phyloP scores from a whole-genome alignment of 768 basidiomycete species.

The Auricularia auricula-judae region DNA sequence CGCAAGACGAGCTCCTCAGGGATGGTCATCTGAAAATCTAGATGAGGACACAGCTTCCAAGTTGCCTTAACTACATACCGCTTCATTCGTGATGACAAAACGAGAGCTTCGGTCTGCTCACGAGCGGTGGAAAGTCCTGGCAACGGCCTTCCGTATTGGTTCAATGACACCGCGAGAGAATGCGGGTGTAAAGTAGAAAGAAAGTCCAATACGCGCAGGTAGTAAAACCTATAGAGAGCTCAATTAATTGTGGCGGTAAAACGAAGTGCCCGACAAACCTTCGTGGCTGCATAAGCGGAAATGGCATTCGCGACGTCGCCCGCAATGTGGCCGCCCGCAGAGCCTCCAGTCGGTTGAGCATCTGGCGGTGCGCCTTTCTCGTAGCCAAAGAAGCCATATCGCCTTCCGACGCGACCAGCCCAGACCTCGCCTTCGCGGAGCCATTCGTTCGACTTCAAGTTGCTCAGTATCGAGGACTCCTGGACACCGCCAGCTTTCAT shows the following conservation, averaged over 20 bases:
- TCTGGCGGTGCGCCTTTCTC: slow-evolving; percentile 32
- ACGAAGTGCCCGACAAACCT: slow-evolving; percentile 36
- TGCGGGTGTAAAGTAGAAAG: slow-evolving; percentile 59
- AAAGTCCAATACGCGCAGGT: slow-evolving; percentile 60
- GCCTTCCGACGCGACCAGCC: slow-evolving; percentile 57
- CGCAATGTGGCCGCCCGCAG: slow-evolving; percentile 32
- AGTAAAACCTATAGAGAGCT: slow-evolving; percentile 45
- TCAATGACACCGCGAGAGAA: slow-evolving; percentile 61
- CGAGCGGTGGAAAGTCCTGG: neutral
- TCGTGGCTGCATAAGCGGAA: slow-evolving; percentile 69
- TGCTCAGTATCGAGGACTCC: slow-evolving; percentile 29
- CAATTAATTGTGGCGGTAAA: slow-evolving; percentile 36
- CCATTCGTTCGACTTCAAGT: slow-evolving; percentile 43
- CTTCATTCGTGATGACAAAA: no score
- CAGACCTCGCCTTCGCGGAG: slow-evolving; percentile 66
- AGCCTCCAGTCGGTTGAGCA: slow-evolving; percentile 12
- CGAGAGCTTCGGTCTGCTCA: neutral
- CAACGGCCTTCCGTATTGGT: slow-evolving; percentile 34
- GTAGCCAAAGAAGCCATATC: slow-evolving; percentile 76
- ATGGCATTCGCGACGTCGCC: slow-evolving; percentile 76
- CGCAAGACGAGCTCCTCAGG: no score
- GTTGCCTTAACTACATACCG: no score
- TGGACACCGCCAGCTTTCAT: slow-evolving; percentile 2
- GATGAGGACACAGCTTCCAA: no score
- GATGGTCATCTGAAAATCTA: no score